Base-by-base conservation (phyloP, 2,329 filamentous ascomycete species). In the Sporothrix pallida region DNA sequence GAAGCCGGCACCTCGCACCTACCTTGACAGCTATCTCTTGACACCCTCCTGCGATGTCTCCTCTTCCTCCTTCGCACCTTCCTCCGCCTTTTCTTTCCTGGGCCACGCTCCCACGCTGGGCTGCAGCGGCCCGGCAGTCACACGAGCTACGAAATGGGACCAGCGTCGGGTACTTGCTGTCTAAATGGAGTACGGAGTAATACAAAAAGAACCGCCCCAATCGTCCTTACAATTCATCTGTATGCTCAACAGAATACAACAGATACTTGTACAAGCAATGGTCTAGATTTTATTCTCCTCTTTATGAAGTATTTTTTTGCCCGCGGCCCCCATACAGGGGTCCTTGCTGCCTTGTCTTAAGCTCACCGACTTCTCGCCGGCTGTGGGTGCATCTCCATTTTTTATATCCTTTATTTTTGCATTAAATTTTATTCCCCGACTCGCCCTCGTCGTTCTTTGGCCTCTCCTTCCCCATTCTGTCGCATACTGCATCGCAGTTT, bases 341-440 rank as follows among this genome's bases (percentile, higher is more conserved):
- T 54, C 68, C 37, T 70, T 70, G 68, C 52, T 71, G 69, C 69
- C 69, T 62, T 72, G 73, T 69, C 63, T 80, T 75, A 78, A 77
- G 78, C 78, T 80, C 79, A 80, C 79, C 79, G 79, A 80, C 79
- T 79, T 78, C 75, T 79, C 67, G 62, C 58, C 13, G 15, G 56
- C 46, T 44, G 72, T 68, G 68, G 68, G 58, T 48, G 60, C 54
- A 37, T 78, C 74, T 78, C 69, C 58, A 67, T 58, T 65, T 72
- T 69, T 74, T 72, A 72, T 67, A 52, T 65, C 31, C 3, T 62
- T 62, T 72, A 48, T 70, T 65, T 62, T 56, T 13, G 60, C 54
- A 46, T 44, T 72, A 68, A 44, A 17, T 72, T 71, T 72, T 54
- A 74, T 62, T 74, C 69, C 31, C 69, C 62, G n/a, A 70, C 60